Percentiles rank a stretch among this genome's conserved stretches.
Evolutionary conservation across 1,139 yeast species (phyloP).

Genomic region (Candida dubliniensis): DNA sequence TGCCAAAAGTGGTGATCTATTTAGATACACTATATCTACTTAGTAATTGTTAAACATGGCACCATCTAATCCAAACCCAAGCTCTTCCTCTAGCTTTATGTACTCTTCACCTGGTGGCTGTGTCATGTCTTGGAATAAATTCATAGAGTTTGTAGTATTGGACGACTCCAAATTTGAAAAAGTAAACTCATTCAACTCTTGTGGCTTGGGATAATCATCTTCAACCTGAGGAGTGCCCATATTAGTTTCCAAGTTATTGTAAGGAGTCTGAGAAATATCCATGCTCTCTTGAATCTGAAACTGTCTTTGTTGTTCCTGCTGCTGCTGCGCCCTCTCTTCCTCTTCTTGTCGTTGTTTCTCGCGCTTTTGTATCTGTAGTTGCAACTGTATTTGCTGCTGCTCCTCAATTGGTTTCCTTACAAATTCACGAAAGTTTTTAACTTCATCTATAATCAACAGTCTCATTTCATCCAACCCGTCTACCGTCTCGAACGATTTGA

Average conservation of each 20-base stretch:
- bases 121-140: constrained; percentile 4
- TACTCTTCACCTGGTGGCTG: constrained; percentile 25
- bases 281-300: constrained; percentile 6
- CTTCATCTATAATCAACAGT: constrained; percentile 79
- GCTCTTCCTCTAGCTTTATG: constrained; percentile 45
- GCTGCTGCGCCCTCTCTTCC: constrained; percentile 17
- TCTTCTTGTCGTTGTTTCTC: constrained; percentile 28
- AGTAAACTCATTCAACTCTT: constrained; percentile 45
- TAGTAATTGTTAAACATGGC: constrained; percentile 14
- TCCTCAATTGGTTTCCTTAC: constrained; percentile 77
- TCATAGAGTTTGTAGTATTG: constrained; percentile 2
- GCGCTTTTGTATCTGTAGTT: constrained; percentile 35
- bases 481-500: constrained; percentile 77
- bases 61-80: constrained; percentile 51
- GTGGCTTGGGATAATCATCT: constrained; percentile 40
- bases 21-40: constrained; percentile 26
- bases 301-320: constrained; percentile 14
- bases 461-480: constrained; percentile 80
- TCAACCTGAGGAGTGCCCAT: constrained; percentile 6
- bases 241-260: constrained; percentile 8
- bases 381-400: constrained; percentile 52
- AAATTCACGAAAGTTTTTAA: constrained; percentile 71
- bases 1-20: constrained; percentile 53
- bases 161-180: constrained; percentile 20
- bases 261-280: constrained; percentile 20